A percentile compares a stretch with the other conserved stretches of the same genome.
These are phyloP conservation scores for Trametes cinnabarina DNA, from an alignment of 768 basidiomycete genomes.

Conservation along the genomic window DNA sequence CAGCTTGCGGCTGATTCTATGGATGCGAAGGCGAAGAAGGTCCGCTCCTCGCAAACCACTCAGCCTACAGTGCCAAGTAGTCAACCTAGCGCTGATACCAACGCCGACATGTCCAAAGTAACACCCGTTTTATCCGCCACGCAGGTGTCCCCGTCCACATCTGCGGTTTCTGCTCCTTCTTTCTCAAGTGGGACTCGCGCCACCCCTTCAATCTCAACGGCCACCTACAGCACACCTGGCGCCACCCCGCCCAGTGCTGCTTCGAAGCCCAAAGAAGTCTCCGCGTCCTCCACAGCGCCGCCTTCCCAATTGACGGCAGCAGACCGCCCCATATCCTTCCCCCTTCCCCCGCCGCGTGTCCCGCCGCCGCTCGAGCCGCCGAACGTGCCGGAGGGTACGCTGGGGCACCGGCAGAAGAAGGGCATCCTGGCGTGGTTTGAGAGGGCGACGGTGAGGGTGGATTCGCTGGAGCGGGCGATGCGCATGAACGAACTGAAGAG, in stretches of 20 bases:
- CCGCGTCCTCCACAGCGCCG: background rate
- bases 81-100: too few relatives aligned
- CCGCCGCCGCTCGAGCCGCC: background rate
- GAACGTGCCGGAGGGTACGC: slow-evolving; percentile 18
- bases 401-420: slow-evolving; percentile 5
- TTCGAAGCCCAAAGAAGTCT: too few relatives aligned
- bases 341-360: background rate
- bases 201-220: too few relatives aligned
- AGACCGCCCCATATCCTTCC: background rate
- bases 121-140: too few relatives aligned
- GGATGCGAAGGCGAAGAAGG: background rate
- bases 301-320: background rate
- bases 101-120: too few relatives aligned
- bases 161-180: too few relatives aligned
- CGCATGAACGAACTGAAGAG: background rate
- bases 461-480: background rate
- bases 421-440: slow-evolving; percentile 18
- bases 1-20: background rate
- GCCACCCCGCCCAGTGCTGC: too few relatives aligned
- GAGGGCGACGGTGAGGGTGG: slow-evolving; percentile 1
- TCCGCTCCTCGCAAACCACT: too few relatives aligned
- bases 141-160: too few relatives aligned
- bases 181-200: too few relatives aligned
- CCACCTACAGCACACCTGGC: too few relatives aligned
- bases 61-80: too few relatives aligned